Evolutionary conservation across 2,329 filamentous ascomycete species (phyloP).

Genomic region (Alternaria arborescens): DNA sequence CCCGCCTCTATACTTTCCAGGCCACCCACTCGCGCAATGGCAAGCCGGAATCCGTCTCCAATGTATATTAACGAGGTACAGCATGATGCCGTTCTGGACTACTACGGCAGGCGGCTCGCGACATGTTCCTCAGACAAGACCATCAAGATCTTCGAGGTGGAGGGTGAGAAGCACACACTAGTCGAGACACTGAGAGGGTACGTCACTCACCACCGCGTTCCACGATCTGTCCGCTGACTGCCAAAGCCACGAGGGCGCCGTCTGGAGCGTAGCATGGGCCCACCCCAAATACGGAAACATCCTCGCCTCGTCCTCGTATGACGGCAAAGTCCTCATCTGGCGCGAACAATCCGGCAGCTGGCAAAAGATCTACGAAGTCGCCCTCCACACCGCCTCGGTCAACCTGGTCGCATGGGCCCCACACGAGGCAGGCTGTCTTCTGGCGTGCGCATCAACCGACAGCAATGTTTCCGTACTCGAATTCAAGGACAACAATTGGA

Average conservation of each 20-base stretch:
- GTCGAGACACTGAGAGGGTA: slow-evolving; percentile 95
- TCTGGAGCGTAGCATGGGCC: slow-evolving; percentile 96
- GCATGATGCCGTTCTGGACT: slow-evolving; percentile 99
- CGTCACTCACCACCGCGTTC: slow-evolving; percentile 32
- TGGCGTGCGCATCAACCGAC: slow-evolving; percentile 93
- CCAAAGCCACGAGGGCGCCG: slow-evolving; percentile 90
- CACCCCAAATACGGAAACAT: slow-evolving; percentile 99
- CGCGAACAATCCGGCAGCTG: slow-evolving; percentile 73
- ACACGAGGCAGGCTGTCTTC: slow-evolving; percentile 91
- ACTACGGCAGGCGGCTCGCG: slow-evolving; percentile 94
- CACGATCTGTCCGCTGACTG: slow-evolving; percentile 19
- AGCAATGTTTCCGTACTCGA: slow-evolving; percentile 93
- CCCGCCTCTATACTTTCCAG: neutral
- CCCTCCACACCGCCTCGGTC: slow-evolving; percentile 92
- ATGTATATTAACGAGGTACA: slow-evolving; percentile 55
- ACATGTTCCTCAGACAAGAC: slow-evolving; percentile 98
- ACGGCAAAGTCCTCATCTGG: slow-evolving; percentile 99
- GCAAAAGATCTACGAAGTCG: slow-evolving; percentile 90
- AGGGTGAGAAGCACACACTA: slow-evolving; percentile 88
- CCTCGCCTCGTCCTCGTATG: slow-evolving; percentile 92
- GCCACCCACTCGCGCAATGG: slow-evolving; percentile 19
- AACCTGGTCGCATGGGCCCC: slow-evolving; percentile 99
- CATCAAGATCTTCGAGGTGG: slow-evolving; percentile 99
- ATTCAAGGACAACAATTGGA: slow-evolving; percentile 95
- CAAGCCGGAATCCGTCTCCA: slow-evolving; percentile 37